phyloP scores from a whole-genome alignment of 805 yeast species.

The Wickerhamomyces sydowiorum region DNA sequence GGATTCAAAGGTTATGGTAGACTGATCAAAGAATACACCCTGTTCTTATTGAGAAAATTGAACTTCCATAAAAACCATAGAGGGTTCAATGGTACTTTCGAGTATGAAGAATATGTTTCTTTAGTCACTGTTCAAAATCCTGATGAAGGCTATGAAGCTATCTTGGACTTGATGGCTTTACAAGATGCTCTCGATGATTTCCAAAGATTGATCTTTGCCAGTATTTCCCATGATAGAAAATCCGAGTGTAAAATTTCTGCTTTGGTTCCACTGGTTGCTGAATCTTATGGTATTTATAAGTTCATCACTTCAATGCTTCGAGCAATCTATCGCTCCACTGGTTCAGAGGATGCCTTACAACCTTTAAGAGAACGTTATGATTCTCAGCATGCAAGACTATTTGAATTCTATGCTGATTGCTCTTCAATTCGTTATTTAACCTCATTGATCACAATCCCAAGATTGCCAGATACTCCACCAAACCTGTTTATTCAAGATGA shows the following conservation, averaged over 20 bases:
- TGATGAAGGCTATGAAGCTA: slow-evolving; percentile 89
- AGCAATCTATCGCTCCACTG: slow-evolving; percentile 72
- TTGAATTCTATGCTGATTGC: slow-evolving; percentile 87
- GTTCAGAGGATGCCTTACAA: slow-evolving; percentile 68
- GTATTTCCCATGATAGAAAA: slow-evolving; percentile 52
- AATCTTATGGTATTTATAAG: slow-evolving; percentile 88
- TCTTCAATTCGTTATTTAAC: slow-evolving; percentile 77
- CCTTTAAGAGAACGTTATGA: slow-evolving; percentile 69
- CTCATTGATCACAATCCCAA: slow-evolving; percentile 74
- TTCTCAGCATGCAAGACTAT: slow-evolving; percentile 51
- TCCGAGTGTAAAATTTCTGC: slow-evolving; percentile 80
- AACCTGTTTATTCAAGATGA: slow-evolving; percentile 23
- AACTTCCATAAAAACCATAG: slow-evolving; percentile 79
- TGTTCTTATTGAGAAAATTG: slow-evolving; percentile 64
- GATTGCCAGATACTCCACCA: slow-evolving; percentile 33
- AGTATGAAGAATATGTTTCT: slow-evolving; percentile 91
- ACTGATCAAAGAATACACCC: slow-evolving; percentile 71
- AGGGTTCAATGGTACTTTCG: slow-evolving; percentile 92
- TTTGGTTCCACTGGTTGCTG: slow-evolving; percentile 84
- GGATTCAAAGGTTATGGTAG: slow-evolving; percentile 53
- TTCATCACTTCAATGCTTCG: slow-evolving; percentile 86
- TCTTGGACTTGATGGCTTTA: slow-evolving; percentile 75
- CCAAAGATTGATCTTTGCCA: slow-evolving; percentile 69
- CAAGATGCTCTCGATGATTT: slow-evolving; percentile 82
- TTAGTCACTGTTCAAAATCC: slow-evolving; percentile 86